phyloP scores from a whole-genome alignment of 495 filamentous ascomycete genomes.

The Talaromyces nanjingensis region DNA sequence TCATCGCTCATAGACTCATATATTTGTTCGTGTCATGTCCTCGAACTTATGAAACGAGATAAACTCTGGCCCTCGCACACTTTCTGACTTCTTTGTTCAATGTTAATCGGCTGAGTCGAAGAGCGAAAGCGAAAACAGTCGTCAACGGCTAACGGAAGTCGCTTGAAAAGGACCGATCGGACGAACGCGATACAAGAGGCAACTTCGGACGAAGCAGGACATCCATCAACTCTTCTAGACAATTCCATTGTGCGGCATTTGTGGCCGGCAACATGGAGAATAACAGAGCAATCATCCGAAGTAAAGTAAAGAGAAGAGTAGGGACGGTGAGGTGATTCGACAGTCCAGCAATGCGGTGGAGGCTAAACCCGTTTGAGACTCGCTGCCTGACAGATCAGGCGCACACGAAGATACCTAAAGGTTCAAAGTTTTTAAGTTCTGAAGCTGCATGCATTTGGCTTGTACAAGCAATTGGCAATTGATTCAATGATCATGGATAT shows the following conservation, averaged over 20 bases:
- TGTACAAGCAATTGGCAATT: too few relatives aligned
- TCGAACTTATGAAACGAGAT: not conserved
- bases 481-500: not conserved
- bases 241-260: not conserved
- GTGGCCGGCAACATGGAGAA: not conserved
- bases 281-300: not conserved
- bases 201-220: not conserved
- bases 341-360: not conserved
- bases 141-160: not conserved
- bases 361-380: not conserved
- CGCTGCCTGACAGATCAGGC: conserved; percentile 1
- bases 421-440: not conserved
- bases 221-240: not conserved
- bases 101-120: not conserved
- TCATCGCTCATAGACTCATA: too few relatives aligned
- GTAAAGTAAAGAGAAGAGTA: not conserved
- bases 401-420: not conserved
- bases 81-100: not conserved
- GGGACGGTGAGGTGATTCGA: not conserved
- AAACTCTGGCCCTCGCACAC: not conserved
- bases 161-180: not conserved
- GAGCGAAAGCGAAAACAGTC: not conserved
- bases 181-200: not conserved
- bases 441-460: not conserved
- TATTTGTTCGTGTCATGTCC: not conserved